Conservation (phyloP, 164 flowering plant genomes). For the Stephania japonica region DNA sequence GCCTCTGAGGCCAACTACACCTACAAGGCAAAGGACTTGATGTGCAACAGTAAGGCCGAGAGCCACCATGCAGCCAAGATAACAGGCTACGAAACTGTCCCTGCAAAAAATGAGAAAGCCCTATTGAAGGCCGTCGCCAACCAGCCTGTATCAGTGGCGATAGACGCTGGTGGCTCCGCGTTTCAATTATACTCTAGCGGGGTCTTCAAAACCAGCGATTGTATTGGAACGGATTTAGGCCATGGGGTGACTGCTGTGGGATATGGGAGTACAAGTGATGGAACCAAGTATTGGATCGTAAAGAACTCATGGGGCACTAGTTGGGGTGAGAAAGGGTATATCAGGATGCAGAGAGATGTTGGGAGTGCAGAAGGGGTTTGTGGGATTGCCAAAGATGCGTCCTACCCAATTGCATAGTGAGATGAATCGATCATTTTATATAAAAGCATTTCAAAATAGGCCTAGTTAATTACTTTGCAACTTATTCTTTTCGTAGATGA, state of each 20-base stretch:
- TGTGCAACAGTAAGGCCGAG: background rate
- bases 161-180: background rate
- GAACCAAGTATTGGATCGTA: slow-evolving; percentile 5
- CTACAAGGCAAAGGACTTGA: background rate
- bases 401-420: background rate
- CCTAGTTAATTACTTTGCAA: too few species aligned
- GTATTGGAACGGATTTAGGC: background rate
- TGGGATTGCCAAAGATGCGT: slow-evolving; percentile 3
- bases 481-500: too few species aligned
- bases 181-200: slow-evolving; percentile 5
- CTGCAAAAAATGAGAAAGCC: background rate
- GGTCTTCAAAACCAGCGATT: background rate
- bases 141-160: slow-evolving; percentile 3
- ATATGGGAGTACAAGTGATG: background rate
- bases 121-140: slow-evolving; percentile 1
- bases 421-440: too few species aligned
- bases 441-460: too few species aligned
- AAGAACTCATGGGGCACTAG: slow-evolving; percentile 7
- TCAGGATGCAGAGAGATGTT: background rate
- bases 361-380: background rate
- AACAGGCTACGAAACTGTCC: slow-evolving; percentile 3
- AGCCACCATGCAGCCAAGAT: background rate
- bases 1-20: background rate
- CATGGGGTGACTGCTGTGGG: slow-evolving; percentile 7
- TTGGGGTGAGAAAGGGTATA: slow-evolving; percentile 3